phyloP scores from a whole-genome alignment of 306 rosid species.

The Vachellia pachyceras region DNA sequence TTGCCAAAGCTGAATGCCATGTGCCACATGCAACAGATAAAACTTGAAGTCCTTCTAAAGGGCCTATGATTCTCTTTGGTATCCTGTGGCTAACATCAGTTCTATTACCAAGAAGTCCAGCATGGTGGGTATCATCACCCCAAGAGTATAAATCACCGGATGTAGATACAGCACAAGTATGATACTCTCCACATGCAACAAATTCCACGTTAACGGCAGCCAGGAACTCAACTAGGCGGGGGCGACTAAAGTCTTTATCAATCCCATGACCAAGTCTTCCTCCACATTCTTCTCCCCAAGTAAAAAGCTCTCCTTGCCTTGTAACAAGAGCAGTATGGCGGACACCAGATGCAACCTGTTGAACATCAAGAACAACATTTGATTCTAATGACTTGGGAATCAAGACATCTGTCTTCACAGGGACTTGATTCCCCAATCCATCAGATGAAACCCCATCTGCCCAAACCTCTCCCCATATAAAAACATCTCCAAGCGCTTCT shows the following conservation, averaged over 20 bases:
- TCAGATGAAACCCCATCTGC: constrained; percentile 60
- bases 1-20: constrained; percentile 91
- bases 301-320: constrained; percentile 96
- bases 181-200: constrained; percentile 93
- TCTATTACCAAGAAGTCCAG: constrained; percentile 94
- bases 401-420: constrained; percentile 63
- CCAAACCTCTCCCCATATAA: constrained; percentile 92
- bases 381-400: constrained; percentile 84
- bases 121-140: constrained; percentile 87
- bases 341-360: constrained; percentile 80
- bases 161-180: constrained; percentile 79
- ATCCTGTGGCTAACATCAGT: constrained; percentile 79
- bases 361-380: constrained; percentile 88
- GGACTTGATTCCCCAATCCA: constrained; percentile 54
- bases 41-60: constrained; percentile 88
- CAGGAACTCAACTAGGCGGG: constrained; percentile 80
- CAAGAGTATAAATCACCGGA: constrained; percentile 87
- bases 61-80: constrained; percentile 73
- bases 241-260: constrained; percentile 66
- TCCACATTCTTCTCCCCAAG: constrained; percentile 97
- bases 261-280: constrained; percentile 95
- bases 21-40: constrained; percentile 87
- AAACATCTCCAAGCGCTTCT: constrained; percentile 94
- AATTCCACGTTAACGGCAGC: constrained; percentile 60
- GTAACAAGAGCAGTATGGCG: constrained; percentile 83